These are phyloP conservation scores for Microsporum audouinii DNA, from an alignment of 2,329 filamentous ascomycete genomes.

Conservation along the genomic window DNA sequence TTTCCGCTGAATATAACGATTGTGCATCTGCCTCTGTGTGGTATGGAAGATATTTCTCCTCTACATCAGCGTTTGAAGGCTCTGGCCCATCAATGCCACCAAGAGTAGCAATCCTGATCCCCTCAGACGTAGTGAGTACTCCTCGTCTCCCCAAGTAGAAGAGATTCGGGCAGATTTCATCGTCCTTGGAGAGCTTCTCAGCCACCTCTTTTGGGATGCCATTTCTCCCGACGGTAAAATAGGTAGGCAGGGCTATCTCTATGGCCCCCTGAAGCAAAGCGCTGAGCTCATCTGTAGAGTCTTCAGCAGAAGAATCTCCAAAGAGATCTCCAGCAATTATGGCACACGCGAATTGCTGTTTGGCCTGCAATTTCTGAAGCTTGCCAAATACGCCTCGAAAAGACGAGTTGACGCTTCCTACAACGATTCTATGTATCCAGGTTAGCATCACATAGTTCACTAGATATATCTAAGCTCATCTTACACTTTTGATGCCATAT, in stretches of 20 bases:
- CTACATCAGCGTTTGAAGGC: conserved; percentile 35
- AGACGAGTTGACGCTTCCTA: conserved; percentile 73
- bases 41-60: conserved; percentile 59
- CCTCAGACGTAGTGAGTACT: conserved; percentile 78
- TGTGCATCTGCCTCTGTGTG: conserved; percentile 70
- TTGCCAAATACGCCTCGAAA: conserved; percentile 68
- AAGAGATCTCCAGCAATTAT: conserved; percentile 81
- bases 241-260: conserved; percentile 66
- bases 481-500: conserved; percentile 50
- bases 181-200: conserved; percentile 60
- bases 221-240: conserved; percentile 71
- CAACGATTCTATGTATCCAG: conserved; percentile 46
- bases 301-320: conserved; percentile 35
- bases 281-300: conserved; percentile 47
- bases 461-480: conserved; percentile 13
- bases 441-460: background rate
- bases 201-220: conserved; percentile 60
- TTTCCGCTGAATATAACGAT: conserved; percentile 55
- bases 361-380: conserved; percentile 65
- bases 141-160: conserved; percentile 81
- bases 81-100: conserved; percentile 58
- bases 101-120: conserved; percentile 73
- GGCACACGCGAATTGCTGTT: conserved; percentile 79
- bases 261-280: conserved; percentile 63
- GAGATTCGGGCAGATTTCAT: conserved; percentile 75